phyloP scores from a whole-genome alignment of 768 basidiomycete genomes.

The Tephrocybe rancida region DNA sequence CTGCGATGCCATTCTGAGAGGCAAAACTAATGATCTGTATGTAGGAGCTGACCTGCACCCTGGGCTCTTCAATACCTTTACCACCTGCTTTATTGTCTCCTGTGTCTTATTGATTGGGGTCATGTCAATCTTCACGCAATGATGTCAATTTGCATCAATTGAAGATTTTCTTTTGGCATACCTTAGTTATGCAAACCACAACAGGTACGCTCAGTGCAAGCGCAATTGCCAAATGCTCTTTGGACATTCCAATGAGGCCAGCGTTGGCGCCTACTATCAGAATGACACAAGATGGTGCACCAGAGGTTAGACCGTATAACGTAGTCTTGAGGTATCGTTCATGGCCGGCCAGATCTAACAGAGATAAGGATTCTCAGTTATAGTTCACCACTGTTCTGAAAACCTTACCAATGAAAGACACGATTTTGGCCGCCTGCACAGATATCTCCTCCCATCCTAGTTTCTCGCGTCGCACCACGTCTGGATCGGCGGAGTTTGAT shows the following conservation, averaged over 20 bases:
- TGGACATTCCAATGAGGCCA: slow-evolving; percentile 88
- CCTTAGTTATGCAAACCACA: slow-evolving; percentile 94
- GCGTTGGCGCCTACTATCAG: slow-evolving; percentile 97
- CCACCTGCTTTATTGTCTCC: slow-evolving; percentile 91
- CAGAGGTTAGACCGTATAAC: slow-evolving; percentile 91
- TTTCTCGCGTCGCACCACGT: slow-evolving; percentile 78
- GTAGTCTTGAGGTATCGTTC: slow-evolving; percentile 94
- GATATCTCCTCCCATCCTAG: slow-evolving; percentile 97
- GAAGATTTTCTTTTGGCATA: slow-evolving; percentile 20
- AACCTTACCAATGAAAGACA: slow-evolving; percentile 82
- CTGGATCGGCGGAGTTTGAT: slow-evolving; percentile 55
- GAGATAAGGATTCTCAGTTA: neutral
- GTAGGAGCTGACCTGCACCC: slow-evolving; percentile 70
- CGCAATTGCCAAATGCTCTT: slow-evolving; percentile 95
- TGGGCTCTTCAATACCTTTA: slow-evolving; percentile 89
- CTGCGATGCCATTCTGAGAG: slow-evolving; percentile 36
- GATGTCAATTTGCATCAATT: neutral
- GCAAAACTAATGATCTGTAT: neutral
- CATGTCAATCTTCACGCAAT: slow-evolving; percentile 85
- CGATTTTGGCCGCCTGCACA: slow-evolving; percentile 83
- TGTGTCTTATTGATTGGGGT: slow-evolving; percentile 89
- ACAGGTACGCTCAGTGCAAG: slow-evolving; percentile 93
- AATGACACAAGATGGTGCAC: slow-evolving; percentile 89
- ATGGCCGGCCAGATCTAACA: slow-evolving; percentile 89
- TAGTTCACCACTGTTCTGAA: neutral